Percentiles rank a stretch among this genome's conserved stretches.
These are phyloP conservation scores for Dysphania ambrosioides DNA, from an alignment of 148 eudicot genomes.

Conservation along the genomic window DNA sequence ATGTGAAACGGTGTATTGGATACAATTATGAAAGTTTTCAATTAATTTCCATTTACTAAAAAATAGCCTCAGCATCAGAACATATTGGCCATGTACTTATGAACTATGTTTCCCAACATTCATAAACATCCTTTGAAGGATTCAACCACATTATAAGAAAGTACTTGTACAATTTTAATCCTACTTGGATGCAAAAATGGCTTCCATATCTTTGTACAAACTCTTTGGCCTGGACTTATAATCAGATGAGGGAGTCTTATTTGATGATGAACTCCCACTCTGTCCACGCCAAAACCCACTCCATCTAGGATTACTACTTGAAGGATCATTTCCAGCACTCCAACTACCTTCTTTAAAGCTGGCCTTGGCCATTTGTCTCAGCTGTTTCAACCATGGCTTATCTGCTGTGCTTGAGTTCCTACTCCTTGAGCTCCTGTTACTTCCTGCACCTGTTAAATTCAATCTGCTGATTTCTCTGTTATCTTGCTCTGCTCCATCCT, in stretches of 20 bases:
- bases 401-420: conserved; percentile 50
- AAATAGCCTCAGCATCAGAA: background rate
- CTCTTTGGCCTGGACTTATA: conserved; percentile 54
- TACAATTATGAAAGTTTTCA: background rate
- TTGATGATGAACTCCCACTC: conserved; percentile 68
- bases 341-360: conserved; percentile 54
- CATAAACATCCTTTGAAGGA: background rate
- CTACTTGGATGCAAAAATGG: conserved; percentile 71
- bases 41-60: background rate
- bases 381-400: conserved; percentile 73
- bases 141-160: background rate
- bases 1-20: too few relatives aligned
- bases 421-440: conserved; percentile 39
- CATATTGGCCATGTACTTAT: background rate
- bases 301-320: conserved; percentile 51
- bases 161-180: background rate
- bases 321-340: conserved; percentile 44
- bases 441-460: conserved; percentile 19
- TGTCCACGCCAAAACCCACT: conserved; percentile 65
- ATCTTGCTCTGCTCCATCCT: conserved; percentile 24
- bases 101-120: background rate
- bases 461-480: conserved; percentile 21
- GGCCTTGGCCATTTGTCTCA: conserved; percentile 71
- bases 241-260: conserved; percentile 47
- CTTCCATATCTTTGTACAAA: conserved; percentile 81